These are phyloP conservation scores for Leishmania amazonensis DNA, from an alignment of 208 protist genomes.

Conservation along the genomic window DNA sequence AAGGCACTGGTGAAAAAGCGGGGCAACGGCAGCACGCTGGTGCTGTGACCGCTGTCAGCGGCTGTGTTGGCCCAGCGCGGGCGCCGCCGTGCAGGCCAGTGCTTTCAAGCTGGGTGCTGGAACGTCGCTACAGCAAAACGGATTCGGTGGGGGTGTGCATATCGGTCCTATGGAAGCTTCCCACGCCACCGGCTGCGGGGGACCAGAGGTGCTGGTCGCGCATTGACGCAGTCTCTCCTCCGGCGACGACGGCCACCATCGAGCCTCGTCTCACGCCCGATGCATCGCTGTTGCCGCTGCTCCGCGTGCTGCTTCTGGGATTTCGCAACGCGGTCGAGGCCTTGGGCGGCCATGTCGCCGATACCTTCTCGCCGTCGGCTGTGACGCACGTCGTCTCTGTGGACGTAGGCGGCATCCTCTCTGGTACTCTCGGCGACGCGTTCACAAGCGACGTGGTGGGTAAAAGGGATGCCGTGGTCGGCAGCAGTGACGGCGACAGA, in stretches of 20 bases:
- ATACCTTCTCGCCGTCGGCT: slow-evolving; percentile 38
- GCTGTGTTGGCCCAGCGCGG: background rate
- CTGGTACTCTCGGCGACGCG: slow-evolving; percentile 25
- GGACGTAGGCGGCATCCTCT: slow-evolving; percentile 49
- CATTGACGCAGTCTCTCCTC: background rate
- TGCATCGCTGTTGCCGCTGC: slow-evolving; percentile 26
- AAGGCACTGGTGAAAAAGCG: background rate
- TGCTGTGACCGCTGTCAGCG: background rate
- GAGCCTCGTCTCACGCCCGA: slow-evolving; percentile 4
- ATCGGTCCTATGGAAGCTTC: slow-evolving; percentile 44
- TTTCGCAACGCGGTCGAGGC: slow-evolving; percentile 49
- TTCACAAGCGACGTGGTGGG: slow-evolving; percentile 14
- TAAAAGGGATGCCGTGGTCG: background rate
- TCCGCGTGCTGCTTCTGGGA: slow-evolving; percentile 51
- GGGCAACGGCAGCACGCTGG: background rate
- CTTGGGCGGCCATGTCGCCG: slow-evolving; percentile 56
- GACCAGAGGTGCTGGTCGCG: slow-evolving; percentile 4
- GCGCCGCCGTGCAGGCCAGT: slow-evolving; percentile 6
- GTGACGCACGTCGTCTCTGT: slow-evolving; percentile 81
- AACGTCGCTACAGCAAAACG: slow-evolving; percentile 57
- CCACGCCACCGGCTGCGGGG: background rate
- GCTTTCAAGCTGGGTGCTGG: slow-evolving; percentile 47
- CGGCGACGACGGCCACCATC: background rate
- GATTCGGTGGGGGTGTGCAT: slow-evolving; percentile 52
- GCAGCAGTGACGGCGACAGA: background rate